Evolutionary conservation across 495 filamentous ascomycete genomes (phyloP), one percentile per base, ranked within the genome.

Genomic region (Aspergillus campestris): DNA sequence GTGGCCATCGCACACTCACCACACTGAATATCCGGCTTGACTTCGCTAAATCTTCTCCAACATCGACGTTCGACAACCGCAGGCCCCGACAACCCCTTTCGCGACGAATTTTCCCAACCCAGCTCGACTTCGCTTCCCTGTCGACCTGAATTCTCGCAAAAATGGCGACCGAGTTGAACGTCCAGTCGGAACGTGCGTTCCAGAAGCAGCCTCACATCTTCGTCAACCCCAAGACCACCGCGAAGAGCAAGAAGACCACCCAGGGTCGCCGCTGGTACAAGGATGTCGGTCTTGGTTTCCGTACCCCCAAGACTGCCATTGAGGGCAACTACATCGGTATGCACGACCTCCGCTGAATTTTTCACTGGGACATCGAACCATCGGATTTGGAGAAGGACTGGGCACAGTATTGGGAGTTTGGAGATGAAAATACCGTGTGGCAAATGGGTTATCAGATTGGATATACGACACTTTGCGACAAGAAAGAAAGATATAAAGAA

Each of bases 191-290:
- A 83, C 88, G 89, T 73, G 89, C 89, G 77, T 95, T 83, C 84
- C 89, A 95, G 72, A 95, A 95, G 81, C 90, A 98, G 81, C 94
- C 92, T 64, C 94, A 99, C 74, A 94, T 99, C 81, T 97, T 96
- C 86, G 80, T 85, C 65, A 95, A 94, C 80, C 70, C 77, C 60
- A 96, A 95, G 82, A 66, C 73, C 57, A 80, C 84, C 73, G 83
- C 86, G 69, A 96, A 95, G 81, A 83, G 79, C 67, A 80, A 81
- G 66, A 83, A 83, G 66, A 70, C 76, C 56, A 89, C 87, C 64
- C 90, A 94, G 81, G 86, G 85, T 56, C 82, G 89, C 62, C 83
- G 92, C 89, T 99, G 89, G 89, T 97, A 89, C 74, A 99, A 99
- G 86, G 94, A 99, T 64, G 87, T 99, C 65, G 92, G 92, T 67